Conservation (phyloP, 805 yeast species). For the Torulaspora maleeae region DNA sequence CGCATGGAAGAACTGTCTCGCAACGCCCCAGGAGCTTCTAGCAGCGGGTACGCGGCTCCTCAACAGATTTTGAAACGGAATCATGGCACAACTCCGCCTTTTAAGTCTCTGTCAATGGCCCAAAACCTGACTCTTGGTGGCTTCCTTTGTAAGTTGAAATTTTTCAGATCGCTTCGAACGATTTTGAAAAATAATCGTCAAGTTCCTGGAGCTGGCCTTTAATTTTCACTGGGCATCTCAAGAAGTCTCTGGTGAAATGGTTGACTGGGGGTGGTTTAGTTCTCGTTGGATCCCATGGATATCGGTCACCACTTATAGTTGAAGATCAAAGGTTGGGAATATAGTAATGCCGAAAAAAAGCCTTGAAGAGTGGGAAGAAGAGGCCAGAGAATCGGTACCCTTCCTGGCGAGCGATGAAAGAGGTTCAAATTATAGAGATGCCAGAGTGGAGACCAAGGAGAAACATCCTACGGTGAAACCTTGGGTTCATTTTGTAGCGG, state of each 20-base stretch:
- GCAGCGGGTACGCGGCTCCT: constrained; percentile 3
- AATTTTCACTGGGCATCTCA: constrained; percentile 1
- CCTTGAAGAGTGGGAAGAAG: constrained; percentile 41
- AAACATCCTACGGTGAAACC: constrained; percentile 38
- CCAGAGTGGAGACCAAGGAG: constrained; percentile 19
- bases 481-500: constrained; percentile 84
- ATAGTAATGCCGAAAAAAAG: constrained; percentile 27
- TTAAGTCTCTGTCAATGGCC: not conserved
- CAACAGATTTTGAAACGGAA: constrained; percentile 6
- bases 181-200: not conserved
- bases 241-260: not conserved
- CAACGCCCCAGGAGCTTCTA: not conserved
- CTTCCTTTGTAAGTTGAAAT: not conserved
- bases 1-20: constrained; percentile 8
- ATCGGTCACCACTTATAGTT: not conserved
- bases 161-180: not conserved
- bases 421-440: constrained; percentile 48
- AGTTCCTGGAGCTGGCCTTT: not conserved
- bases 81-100: constrained; percentile 1
- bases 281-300: not conserved
- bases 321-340: not conserved
- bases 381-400: constrained; percentile 55
- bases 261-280: not conserved
- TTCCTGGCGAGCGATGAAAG: constrained; percentile 71
- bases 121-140: not conserved